phyloP scores from a whole-genome alignment of 108 stramenopile genomes.

The Thalassiosira profunda region DNA sequence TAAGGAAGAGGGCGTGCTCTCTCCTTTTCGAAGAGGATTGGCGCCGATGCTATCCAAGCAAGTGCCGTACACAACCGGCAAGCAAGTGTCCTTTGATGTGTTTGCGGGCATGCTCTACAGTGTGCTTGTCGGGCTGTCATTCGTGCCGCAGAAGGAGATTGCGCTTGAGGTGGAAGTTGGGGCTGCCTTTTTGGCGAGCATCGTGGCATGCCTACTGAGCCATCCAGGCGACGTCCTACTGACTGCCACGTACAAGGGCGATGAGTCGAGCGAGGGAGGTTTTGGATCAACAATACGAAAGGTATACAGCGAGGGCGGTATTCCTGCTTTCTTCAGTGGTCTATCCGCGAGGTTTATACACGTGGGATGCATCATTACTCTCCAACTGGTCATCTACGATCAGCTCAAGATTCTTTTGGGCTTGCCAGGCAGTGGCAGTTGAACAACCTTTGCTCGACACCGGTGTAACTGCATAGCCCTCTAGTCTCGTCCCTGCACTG shows the following conservation, averaged over 20 bases:
- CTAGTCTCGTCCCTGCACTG: neutral
- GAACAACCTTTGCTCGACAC: neutral
- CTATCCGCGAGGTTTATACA: conserved; percentile 63
- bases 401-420: conserved; percentile 61
- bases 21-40: conserved; percentile 33
- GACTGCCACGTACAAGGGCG: conserved; percentile 51
- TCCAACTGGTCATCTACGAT: conserved; percentile 75
- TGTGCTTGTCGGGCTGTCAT: conserved; percentile 2
- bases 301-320: conserved; percentile 30
- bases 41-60: conserved; percentile 87
- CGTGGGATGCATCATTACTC: conserved; percentile 67
- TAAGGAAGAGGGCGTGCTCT: conserved; percentile 24
- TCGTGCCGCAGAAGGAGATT: conserved; percentile 25
- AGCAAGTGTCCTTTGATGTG: conserved; percentile 89
- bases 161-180: conserved; percentile 35
- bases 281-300: conserved; percentile 24
- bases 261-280: neutral
- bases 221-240: conserved; percentile 80
- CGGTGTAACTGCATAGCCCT: neutral
- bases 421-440: conserved; percentile 58
- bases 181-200: conserved; percentile 53
- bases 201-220: conserved; percentile 60
- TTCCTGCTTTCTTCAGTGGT: conserved; percentile 45
- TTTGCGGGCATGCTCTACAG: conserved; percentile 41
- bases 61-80: conserved; percentile 93